These are phyloP conservation scores for Myxozyma udenii DNA, from an alignment of 805 yeast species.

Conservation along the genomic window DNA sequence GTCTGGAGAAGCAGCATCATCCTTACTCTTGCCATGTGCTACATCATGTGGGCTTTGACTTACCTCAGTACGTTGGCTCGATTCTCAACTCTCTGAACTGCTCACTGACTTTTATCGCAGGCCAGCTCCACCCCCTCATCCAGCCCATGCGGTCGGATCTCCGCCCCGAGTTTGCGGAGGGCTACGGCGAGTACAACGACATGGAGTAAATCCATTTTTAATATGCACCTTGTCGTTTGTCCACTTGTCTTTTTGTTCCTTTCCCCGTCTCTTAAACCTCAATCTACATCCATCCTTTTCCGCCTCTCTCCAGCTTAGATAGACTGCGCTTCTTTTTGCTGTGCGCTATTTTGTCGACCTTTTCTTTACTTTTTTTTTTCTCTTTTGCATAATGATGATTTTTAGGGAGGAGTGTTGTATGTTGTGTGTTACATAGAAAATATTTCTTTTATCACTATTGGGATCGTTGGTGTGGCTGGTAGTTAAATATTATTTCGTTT, in stretches of 20 bases:
- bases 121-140: conserved; percentile 79
- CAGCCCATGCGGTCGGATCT: conserved; percentile 82
- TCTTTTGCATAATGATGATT: background rate
- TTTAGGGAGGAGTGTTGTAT: no score
- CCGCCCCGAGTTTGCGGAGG: conserved; percentile 67
- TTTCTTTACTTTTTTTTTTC: background rate
- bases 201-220: conserved; percentile 14
- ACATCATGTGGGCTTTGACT: conserved; percentile 81
- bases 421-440: no score
- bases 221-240: background rate
- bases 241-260: no score
- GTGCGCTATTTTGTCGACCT: background rate
- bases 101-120: conserved; percentile 27
- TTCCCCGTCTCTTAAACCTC: no score
- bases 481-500: background rate
- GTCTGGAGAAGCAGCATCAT: conserved; percentile 62
- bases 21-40: conserved; percentile 66
- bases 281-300: no score
- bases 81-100: background rate
- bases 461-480: background rate
- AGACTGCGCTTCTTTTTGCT: no score
- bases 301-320: background rate
- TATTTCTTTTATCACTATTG: no score
- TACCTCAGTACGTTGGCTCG: conserved; percentile 47
- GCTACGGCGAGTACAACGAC: conserved; percentile 28